phyloP scores from a whole-genome alignment of 108 stramenopile species.

The Stephanodiscus minutulus region DNA sequence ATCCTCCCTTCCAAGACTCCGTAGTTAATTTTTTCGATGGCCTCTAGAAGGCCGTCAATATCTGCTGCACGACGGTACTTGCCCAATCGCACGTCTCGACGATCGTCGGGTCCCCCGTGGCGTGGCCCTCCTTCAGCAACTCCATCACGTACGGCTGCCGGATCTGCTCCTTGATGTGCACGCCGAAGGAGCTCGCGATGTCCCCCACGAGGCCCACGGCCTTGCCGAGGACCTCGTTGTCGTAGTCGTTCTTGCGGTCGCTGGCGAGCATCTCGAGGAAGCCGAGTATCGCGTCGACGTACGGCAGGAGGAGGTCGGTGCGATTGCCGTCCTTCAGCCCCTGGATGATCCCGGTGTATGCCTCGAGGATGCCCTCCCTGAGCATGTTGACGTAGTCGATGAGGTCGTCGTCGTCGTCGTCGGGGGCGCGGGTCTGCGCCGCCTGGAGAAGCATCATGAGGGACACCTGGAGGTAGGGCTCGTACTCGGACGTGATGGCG shows the following conservation, averaged over 20 bases:
- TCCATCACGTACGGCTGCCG: conserved; percentile 65
- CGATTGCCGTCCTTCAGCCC: conserved; percentile 81
- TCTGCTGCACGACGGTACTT: conserved; percentile 44
- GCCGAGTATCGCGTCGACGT: conserved; percentile 61
- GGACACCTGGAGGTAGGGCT: conserved; percentile 89
- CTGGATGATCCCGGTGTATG: conserved; percentile 95
- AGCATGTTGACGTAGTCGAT: conserved; percentile 93
- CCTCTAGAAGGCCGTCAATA: conserved; percentile 39
- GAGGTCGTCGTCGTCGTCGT: conserved; percentile 96
- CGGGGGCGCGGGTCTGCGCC: conserved; percentile 70
- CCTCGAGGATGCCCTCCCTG: conserved; percentile 92
- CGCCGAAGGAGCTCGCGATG: conserved; percentile 66
- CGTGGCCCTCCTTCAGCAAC: conserved; percentile 62
- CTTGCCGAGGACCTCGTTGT: conserved; percentile 77
- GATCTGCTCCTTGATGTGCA: conserved; percentile 60
- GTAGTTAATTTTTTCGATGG: not conserved
- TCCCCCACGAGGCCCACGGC: conserved; percentile 86
- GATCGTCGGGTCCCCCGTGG: conserved; percentile 57
- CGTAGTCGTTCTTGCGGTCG: conserved; percentile 60
- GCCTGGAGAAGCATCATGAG: conserved; percentile 93
- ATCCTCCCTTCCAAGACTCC: not conserved
- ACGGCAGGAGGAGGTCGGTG: conserved; percentile 59
- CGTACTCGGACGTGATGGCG: conserved; percentile 87
- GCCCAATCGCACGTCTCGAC: conserved; percentile 71
- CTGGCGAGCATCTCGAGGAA: conserved; percentile 70